A percentile compares a stretch with the other conserved stretches of the same genome.
These are phyloP conservation scores for Myxozyma nipponensis DNA, from an alignment of 805 yeast species.

Conservation along the genomic window DNA sequence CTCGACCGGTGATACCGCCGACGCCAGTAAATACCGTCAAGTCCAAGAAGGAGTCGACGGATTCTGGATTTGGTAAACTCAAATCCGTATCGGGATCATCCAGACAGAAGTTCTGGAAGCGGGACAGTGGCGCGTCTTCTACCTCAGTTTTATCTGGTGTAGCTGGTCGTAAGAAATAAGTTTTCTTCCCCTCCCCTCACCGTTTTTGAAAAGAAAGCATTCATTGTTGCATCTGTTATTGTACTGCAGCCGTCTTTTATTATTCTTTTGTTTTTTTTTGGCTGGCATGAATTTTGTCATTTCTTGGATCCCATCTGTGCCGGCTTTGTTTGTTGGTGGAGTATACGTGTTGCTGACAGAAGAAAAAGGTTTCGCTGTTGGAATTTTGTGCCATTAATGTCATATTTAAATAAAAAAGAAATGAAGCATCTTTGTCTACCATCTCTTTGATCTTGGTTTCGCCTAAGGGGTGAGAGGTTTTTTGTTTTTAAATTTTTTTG, in stretches of 20 bases:
- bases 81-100: constrained; percentile 16
- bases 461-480: no score
- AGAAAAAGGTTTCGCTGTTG: no score
- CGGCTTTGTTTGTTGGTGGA: no score
- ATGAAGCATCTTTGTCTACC: no score
- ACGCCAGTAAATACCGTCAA: constrained; percentile 5
- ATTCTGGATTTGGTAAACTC: constrained; percentile 19
- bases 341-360: no score
- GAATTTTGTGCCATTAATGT: no score
- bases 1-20: neutral
- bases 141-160: neutral
- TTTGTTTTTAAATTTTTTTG: neutral
- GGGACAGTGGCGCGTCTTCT: constrained; percentile 4
- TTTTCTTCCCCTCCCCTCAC: no score
- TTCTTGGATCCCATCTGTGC: neutral
- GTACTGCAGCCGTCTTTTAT: neutral
- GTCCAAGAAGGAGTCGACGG: constrained; percentile 20
- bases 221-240: no score
- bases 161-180: constrained; percentile 1
- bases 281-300: neutral
- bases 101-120: constrained; percentile 23
- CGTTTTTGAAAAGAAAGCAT: no score
- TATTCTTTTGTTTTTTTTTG: no score
- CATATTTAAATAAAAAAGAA: no score
- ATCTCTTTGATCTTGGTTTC: no score